Base-by-base conservation (phyloP, 2,329 filamentous ascomycete genomes). In the Colletotrichum lentis region DNA sequence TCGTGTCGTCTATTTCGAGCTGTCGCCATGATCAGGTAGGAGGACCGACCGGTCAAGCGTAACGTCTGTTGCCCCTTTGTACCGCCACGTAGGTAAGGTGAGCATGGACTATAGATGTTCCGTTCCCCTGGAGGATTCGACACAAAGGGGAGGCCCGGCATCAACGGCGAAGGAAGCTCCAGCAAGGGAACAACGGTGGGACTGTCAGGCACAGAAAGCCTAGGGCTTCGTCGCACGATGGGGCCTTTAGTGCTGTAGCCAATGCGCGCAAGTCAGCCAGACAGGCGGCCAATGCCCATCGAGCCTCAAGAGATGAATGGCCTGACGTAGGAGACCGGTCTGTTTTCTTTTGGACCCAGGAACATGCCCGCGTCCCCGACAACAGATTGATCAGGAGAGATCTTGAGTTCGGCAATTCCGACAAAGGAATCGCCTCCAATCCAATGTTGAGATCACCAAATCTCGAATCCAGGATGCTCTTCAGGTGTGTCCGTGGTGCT, bases 171-270 rank as follows among this genome's bases (percentile, higher is more conserved):
- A 20, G 5, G 27, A n/a, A 46, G 55, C 41, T 22, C 22, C 47
- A 35, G 41, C 47, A 11, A 14, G 8, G n/a, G 2, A 22, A 22
- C 35, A 43, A 41, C 18, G 37, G 52, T 14, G 61, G 50, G 37
- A 46, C 47, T 57, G 55, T 56, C 55, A 60, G 62, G 50, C 37
- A 56, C 56, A 37, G 16, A 20, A 37, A 43, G 49, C 54, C 22
- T 20, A 52, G 37, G 35, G 31, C 8, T 39, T 37, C 56, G 66
- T 66, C 62, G 55, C 66, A 69, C 62, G 55, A 69, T 39, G 47
- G 22, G 22, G 12, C 5, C 24, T 24, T 16, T 69, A 66, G 62
- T 66, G 54, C 22, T 20, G 37, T 46, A 65, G 41, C 27, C 62
- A 22, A 41, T 60, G 43, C 46, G 46, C 57, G 35, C 35, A 39